phyloP scores from a whole-genome alignment of 1,284 basidiomycete species.

The Naganishia sp. region DNA sequence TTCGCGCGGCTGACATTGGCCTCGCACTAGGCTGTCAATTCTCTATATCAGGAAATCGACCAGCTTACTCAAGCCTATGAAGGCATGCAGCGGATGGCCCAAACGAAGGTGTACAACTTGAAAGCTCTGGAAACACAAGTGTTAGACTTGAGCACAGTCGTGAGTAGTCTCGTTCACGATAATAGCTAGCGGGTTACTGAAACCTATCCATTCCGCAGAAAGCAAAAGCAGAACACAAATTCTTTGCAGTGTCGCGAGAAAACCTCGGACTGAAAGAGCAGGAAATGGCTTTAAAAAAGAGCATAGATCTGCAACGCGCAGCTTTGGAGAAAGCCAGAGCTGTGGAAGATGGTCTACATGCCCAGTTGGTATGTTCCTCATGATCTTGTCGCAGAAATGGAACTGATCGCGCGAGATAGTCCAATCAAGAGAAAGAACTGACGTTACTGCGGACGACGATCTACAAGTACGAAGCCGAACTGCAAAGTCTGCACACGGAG shows the following conservation, averaged over 20 bases:
- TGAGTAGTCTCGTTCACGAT: slow-evolving; percentile 43
- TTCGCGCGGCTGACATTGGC: slow-evolving; percentile 5
- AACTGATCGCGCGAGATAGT: slow-evolving; percentile 50
- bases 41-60: slow-evolving; percentile 82
- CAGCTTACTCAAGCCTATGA: slow-evolving; percentile 85
- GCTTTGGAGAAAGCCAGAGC: slow-evolving; percentile 71
- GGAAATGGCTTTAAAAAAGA: slow-evolving; percentile 73
- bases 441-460: slow-evolving; percentile 55
- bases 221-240: slow-evolving; percentile 95
- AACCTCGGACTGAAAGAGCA: slow-evolving; percentile 64
- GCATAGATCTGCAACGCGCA: slow-evolving; percentile 76
- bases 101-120: slow-evolving; percentile 81
- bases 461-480: slow-evolving; percentile 53
- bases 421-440: slow-evolving; percentile 58
- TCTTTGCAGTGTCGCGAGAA: slow-evolving; percentile 83
- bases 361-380: slow-evolving; percentile 62
- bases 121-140: slow-evolving; percentile 74
- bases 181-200: background rate
- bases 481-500: slow-evolving; percentile 51
- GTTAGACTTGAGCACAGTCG: slow-evolving; percentile 65
- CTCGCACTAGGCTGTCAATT: slow-evolving; percentile 64
- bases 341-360: slow-evolving; percentile 62
- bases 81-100: slow-evolving; percentile 75
- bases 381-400: background rate
- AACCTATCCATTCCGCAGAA: slow-evolving; percentile 56